These are phyloP conservation scores for Colletotrichum euphorbiae DNA, from an alignment of 2,329 filamentous ascomycete species.

Conservation along the genomic window DNA sequence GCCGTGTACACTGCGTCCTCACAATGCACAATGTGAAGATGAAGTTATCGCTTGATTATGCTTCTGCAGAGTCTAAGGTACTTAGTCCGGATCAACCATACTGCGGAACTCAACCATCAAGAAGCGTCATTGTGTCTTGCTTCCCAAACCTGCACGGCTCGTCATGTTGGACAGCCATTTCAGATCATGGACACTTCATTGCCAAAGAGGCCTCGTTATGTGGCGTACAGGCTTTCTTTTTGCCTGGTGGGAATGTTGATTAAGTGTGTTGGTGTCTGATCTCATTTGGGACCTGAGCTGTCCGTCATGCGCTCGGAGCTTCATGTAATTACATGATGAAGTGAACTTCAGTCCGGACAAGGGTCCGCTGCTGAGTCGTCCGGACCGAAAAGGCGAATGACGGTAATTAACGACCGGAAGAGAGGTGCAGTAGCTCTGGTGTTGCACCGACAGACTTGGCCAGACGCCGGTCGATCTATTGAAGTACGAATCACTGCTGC, in stretches of 20 bases:
- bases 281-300: neutral
- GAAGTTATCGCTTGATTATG: neutral
- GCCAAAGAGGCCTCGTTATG: neutral
- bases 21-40: neutral
- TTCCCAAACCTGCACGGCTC: neutral
- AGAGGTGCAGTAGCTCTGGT: neutral
- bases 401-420: neutral
- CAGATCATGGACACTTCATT: neutral
- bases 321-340: slow-evolving; percentile 15
- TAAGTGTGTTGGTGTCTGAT: neutral
- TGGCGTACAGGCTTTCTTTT: neutral
- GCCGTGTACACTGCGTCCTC: slow-evolving; percentile 1
- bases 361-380: slow-evolving; percentile 10
- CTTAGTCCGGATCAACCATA: neutral
- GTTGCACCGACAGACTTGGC: slow-evolving; percentile 16
- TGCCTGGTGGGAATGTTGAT: neutral
- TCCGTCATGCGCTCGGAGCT: neutral
- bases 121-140: slow-evolving; percentile 5
- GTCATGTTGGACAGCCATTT: neutral
- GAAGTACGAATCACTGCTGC: too few species aligned
- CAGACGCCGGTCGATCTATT: neutral
- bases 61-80: neutral
- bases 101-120: neutral
- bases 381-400: slow-evolving; percentile 28
- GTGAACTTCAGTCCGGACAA: slow-evolving; percentile 12